Percentiles rank a stretch among this genome's conserved stretches.
These are phyloP conservation scores for Seminavis robusta DNA, from an alignment of 108 stramenopile genomes.

Conservation along the genomic window DNA sequence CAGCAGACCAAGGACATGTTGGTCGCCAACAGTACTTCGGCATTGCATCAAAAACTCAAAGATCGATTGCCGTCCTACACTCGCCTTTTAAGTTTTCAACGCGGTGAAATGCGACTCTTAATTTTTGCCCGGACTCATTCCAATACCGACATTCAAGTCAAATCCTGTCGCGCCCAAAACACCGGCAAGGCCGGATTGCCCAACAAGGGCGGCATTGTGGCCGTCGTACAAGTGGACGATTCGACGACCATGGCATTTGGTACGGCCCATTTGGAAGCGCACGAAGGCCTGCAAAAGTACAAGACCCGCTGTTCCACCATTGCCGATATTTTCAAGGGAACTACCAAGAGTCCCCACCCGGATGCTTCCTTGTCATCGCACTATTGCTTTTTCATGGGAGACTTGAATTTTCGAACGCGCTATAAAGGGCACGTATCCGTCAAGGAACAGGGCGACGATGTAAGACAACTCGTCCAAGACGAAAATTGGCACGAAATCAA, in stretches of 20 bases:
- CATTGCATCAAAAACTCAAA: conserved; percentile 28
- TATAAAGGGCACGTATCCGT: conserved; percentile 5
- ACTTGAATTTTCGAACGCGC: conserved; percentile 53
- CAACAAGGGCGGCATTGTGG: conserved; percentile 69
- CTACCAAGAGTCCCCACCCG: conserved; percentile 25
- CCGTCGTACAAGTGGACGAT: conserved; percentile 30
- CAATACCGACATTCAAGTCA: conserved; percentile 3
- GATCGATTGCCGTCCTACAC: conserved; percentile 36
- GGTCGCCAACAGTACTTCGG: conserved; percentile 6
- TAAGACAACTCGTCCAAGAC: conserved; percentile 20
- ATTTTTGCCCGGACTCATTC: conserved; percentile 5
- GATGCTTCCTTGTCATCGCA: conserved; percentile 49
- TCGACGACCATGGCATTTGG: conserved; percentile 46
- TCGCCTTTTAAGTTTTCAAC: conserved; percentile 30
- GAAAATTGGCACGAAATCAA: conserved; percentile 43
- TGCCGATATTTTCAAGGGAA: conserved; percentile 42
- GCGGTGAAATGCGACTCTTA: conserved; percentile 55
- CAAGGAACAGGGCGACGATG: conserved; percentile 16
- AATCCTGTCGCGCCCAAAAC: conserved; percentile 39
- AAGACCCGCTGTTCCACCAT: conserved; percentile 38
- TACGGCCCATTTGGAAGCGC: conserved; percentile 59
- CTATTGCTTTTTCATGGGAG: conserved; percentile 64
- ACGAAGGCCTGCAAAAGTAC: conserved; percentile 49
- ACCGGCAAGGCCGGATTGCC: conserved; percentile 48
- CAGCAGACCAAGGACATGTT: too few species aligned